Base-by-base conservation (phyloP, 495 filamentous ascomycete species). In the Hyaloscypha finlandica region DNA sequence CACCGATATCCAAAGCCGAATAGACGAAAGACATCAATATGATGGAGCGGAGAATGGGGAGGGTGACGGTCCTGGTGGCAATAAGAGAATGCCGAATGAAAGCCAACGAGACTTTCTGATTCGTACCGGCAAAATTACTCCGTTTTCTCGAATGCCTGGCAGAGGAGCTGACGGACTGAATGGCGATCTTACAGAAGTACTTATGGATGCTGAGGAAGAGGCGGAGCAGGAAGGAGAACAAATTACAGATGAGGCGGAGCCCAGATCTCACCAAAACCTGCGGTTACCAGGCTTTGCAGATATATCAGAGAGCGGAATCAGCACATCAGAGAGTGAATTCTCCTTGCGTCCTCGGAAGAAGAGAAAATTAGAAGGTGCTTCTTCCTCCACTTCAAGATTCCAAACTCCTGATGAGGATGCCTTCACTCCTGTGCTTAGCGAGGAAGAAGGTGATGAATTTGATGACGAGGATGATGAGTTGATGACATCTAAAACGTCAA, bases 51-150 rank as follows among this genome's bases (percentile, higher is more conserved):
- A 86, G 55, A 75, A 78, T 20, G 72, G 71, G 1, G 71, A 73
- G 8, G 77, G 80, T 29, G 77, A 76, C 2, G 72, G 71, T 57
- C n/a, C 37, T 20, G 39, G 48, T 56, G 82, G 81, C 5, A 84
- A 85, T 42, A 68, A 81, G 81, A 86, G 84, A 61, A 75, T 93
- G 66, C 87, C 91, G 19, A 88, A 89, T 70, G 95, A 98, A 78
- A 92, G 84, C 16, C 87, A 91, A 60, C 85, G 94, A 57, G 93
- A 96, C 33, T 98, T 92, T 75, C 84, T 99, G 58, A 94, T 99
- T 39, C 86, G 95, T 6, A 99, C 94, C 0, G 95, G 95, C 61
- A 97, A 98, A 77, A 99, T 99, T 70, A 99, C 95, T 0, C 95
- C 95, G 0, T 98, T 99, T 66, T 89, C 93, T 3, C 88, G 87